Base-by-base conservation (phyloP, 2,329 filamentous ascomycete species). In the Colletotrichum gigasporum region DNA sequence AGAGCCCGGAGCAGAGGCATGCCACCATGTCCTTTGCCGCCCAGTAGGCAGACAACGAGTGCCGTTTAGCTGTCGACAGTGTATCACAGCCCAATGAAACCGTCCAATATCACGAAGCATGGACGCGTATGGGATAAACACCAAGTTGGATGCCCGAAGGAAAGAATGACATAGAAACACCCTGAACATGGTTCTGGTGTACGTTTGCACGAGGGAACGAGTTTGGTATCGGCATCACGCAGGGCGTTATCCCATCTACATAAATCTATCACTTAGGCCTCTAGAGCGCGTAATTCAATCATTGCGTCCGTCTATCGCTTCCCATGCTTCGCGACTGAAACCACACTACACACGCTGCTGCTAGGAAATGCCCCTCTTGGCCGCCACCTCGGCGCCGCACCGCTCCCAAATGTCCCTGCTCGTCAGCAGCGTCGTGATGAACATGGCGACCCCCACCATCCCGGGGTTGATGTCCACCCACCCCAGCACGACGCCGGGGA, bases 341-440 rank as follows among this genome's bases (percentile, higher is more conserved):
- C 1, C 34, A 1, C 8, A 14, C 42, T 11, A 24, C 9, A 2
- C 2, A 1, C 10, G 4, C 9, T n/a, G n/a, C 32, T 5, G 9
- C 14, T 8, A 34, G 8, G 11, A 7, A 12, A 22, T 4, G 11
- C 34, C n/a, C 18, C 47, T 52, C 26, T 34, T 53, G 1, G 26
- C 44, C 26, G 24, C 10, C 2, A 63, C 58, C 10, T n/a, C 16
- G 5, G 52, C 57, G 12, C 63, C 63, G 26, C 81, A 83, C 57
- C 79, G 79, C 62, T 85, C 81, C 90, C 90, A 93, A 2, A 89
- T 84, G 68, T 87, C 86, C 67, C 78, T 73, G 1, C 84, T 83
- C 9, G 88, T 88, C 45, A 92, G 71, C 4, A 90, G 45, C 1
- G 90, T 91, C 52, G 88, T 89, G 20, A 85, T 70, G 18, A 90